These are phyloP conservation scores for Globisporangium okanoganense DNA, from an alignment of 352 stramenopile genomes.

Conservation along the genomic window DNA sequence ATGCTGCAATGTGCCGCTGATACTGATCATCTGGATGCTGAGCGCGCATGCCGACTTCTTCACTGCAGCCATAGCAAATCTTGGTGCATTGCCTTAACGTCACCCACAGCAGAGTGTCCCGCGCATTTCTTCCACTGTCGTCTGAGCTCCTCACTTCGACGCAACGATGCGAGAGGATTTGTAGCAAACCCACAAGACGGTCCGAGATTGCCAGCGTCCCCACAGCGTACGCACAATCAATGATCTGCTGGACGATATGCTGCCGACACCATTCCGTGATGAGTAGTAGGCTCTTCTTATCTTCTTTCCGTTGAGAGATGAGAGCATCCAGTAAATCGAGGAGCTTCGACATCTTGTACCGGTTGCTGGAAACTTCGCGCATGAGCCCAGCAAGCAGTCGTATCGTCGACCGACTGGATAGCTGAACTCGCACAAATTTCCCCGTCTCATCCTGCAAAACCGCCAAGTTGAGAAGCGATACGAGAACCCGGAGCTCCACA, in stretches of 20 bases:
- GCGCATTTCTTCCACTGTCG: constrained; percentile 7
- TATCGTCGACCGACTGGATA: constrained; percentile 30
- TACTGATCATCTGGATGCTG: not conserved
- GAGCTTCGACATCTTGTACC: constrained; percentile 27
- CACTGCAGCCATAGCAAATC: constrained; percentile 45
- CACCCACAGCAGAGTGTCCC: constrained; percentile 33
- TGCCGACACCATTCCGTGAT: constrained; percentile 33
- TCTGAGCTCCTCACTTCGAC: not conserved
- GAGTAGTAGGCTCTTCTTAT: constrained; percentile 10
- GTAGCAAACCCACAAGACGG: constrained; percentile 24
- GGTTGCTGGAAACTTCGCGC: constrained; percentile 14
- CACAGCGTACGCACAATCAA: constrained; percentile 35
- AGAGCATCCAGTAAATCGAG: constrained; percentile 36
- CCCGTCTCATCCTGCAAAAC: constrained; percentile 20
- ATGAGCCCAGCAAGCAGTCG: constrained; percentile 27
- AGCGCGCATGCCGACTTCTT: not conserved
- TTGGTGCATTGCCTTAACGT: constrained; percentile 56
- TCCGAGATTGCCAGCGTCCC: constrained; percentile 17
- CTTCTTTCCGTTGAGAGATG: constrained; percentile 18
- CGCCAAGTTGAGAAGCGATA: constrained; percentile 23
- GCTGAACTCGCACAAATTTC: constrained; percentile 36
- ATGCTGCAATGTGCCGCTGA: constrained; percentile 20
- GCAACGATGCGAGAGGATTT: constrained; percentile 22
- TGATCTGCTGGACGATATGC: constrained; percentile 41
- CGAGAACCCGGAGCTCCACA: constrained; percentile 15